Conservation (phyloP, 1,284 basidiomycete species). For the Cryptococcus sp. region DNA sequence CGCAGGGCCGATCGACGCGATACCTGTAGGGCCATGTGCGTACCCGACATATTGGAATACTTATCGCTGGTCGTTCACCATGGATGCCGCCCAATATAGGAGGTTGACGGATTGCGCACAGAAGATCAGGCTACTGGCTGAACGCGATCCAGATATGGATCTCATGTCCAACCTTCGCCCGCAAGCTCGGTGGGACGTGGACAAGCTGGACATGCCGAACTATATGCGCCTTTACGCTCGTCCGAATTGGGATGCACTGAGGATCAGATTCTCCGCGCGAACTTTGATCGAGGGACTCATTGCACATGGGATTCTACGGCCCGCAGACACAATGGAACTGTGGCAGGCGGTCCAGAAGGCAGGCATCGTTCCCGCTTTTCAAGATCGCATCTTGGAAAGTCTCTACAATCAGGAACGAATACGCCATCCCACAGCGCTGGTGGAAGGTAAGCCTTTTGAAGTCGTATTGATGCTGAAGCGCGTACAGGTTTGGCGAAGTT, state of each 20-base stretch:
- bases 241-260: conserved; percentile 9
- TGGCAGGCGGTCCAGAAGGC: conserved; percentile 23
- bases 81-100: conserved; percentile 17
- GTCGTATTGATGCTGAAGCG: not conserved
- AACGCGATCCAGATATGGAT: conserved; percentile 35
- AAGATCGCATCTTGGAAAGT: conserved; percentile 44
- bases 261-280: conserved; percentile 38
- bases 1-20: conserved; percentile 35
- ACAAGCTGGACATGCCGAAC: conserved; percentile 10
- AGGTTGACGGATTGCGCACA: conserved; percentile 23
- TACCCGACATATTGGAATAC: conserved; percentile 48
- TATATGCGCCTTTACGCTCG: conserved; percentile 18
- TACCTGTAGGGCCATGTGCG: conserved; percentile 39
- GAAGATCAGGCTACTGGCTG: conserved; percentile 28
- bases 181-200: conserved; percentile 1
- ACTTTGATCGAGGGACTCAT: conserved; percentile 51
- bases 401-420: conserved; percentile 49
- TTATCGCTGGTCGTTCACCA: conserved; percentile 39
- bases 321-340: conserved; percentile 31
- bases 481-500: conserved; percentile 26
- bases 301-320: conserved; percentile 44
- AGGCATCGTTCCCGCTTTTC: conserved; percentile 24
- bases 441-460: conserved; percentile 24
- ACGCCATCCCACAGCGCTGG: conserved; percentile 27
- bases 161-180: conserved; percentile 20